Percentiles rank a stretch among this genome's conserved stretches.
phyloP scores from a whole-genome alignment of 1,284 basidiomycete genomes.

The Tremellales sp. region DNA sequence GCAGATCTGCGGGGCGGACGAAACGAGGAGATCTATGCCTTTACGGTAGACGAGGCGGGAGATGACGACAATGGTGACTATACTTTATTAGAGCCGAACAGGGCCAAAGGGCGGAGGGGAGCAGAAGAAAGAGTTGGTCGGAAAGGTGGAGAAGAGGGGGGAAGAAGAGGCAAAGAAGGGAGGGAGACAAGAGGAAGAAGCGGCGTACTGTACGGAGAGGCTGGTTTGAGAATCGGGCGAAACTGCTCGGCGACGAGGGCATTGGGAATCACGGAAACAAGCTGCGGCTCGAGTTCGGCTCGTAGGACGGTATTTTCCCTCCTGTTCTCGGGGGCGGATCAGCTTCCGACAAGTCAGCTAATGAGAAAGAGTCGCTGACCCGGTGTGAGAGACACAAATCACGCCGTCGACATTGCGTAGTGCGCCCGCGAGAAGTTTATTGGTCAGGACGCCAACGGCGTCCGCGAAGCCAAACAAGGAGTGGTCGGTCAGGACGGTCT shows the following conservation, averaged over 20 bases:
- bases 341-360: too few species aligned
- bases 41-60: constrained; percentile 95
- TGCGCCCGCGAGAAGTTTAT: constrained; percentile 84
- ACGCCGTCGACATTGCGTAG: constrained; percentile 88
- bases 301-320: constrained; percentile 93
- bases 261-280: constrained; percentile 90
- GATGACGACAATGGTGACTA: constrained; percentile 91
- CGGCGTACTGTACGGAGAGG: constrained; percentile 61
- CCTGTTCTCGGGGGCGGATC: constrained; percentile 46
- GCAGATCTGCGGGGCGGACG: constrained; percentile 86
- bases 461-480: constrained; percentile 94
- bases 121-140: constrained; percentile 1
- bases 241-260: constrained; percentile 88
- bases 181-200: not conserved
- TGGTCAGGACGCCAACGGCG: constrained; percentile 92
- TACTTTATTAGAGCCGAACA: too few species aligned
- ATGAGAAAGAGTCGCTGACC: constrained; percentile 54
- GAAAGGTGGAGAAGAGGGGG: not conserved
- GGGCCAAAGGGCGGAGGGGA: too few species aligned
- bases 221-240: constrained; percentile 56
- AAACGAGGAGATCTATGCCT: constrained; percentile 91
- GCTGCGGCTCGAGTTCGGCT: constrained; percentile 65
- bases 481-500: constrained; percentile 93
- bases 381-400: constrained; percentile 96
- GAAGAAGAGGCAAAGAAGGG: not conserved